Percentiles rank a stretch among this genome's conserved stretches.
These are phyloP conservation scores for Fusarium coffeatum DNA, from an alignment of 2,329 filamentous ascomycete species.

Conservation along the genomic window DNA sequence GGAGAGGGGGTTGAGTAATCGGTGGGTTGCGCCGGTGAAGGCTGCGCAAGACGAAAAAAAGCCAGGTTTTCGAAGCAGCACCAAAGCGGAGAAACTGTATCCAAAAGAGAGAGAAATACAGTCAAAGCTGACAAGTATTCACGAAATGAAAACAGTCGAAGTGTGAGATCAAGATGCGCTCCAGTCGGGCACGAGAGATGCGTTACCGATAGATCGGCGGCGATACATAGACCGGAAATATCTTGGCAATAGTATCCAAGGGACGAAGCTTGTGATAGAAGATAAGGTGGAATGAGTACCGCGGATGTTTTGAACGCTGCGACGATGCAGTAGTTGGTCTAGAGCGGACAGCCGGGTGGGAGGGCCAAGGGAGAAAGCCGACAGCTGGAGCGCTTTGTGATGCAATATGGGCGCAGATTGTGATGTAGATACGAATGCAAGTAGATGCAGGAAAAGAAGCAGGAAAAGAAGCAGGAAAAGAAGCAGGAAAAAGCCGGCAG, in stretches of 20 bases:
- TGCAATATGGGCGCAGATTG: neutral
- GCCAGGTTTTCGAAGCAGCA: slow-evolving; percentile 17
- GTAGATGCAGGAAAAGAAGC: slow-evolving; percentile 26
- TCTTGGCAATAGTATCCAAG: slow-evolving; percentile 23
- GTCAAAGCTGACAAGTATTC: slow-evolving; percentile 11
- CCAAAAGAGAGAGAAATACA: slow-evolving; percentile 4
- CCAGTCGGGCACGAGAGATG: slow-evolving; percentile 9
- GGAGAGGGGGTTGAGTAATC: slow-evolving; percentile 26
- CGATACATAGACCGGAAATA: slow-evolving; percentile 33
- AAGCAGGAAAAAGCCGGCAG: slow-evolving; percentile 7
- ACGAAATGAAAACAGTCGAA: slow-evolving; percentile 13
- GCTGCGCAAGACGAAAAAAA: slow-evolving; percentile 13
- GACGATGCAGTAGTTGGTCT: slow-evolving; percentile 3
- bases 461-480: slow-evolving; percentile 29
- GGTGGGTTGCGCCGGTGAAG: slow-evolving; percentile 17
- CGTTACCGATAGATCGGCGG: slow-evolving; percentile 29
- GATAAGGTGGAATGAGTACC: neutral
- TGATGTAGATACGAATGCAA: slow-evolving; percentile 12
- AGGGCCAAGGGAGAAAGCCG: slow-evolving; percentile 4
- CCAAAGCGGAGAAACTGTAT: slow-evolving; percentile 25
- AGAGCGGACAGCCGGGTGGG: neutral
- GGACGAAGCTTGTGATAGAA: slow-evolving; percentile 27
- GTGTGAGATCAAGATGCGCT: slow-evolving; percentile 32
- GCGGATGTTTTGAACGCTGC: neutral
- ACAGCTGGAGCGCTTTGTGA: slow-evolving; percentile 19